Percentiles rank a stretch among this genome's conserved stretches.
Evolutionary conservation across 148 eudicot species (phyloP).

Genomic region (Cornus kousa): DNA sequence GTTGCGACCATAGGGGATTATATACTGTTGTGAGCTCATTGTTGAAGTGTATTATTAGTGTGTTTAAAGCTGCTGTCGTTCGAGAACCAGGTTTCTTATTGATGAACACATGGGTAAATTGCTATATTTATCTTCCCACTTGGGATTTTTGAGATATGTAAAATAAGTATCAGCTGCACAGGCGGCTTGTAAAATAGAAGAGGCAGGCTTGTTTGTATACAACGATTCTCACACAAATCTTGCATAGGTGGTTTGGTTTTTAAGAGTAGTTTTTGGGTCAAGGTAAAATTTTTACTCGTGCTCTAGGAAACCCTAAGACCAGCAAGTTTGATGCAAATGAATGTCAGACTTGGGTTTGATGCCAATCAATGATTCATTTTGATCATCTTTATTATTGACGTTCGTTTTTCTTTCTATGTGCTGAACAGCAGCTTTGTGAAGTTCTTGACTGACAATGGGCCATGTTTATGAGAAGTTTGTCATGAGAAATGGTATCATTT

Average conservation of each 20-base stretch:
- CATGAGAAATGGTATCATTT: no score
- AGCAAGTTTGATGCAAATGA: no score
- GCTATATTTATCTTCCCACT: background rate
- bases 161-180: conserved; percentile 7
- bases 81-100: background rate
- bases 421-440: no score
- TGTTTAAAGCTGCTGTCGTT: background rate
- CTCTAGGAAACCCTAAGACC: no score
- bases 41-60: background rate
- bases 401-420: background rate
- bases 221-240: background rate
- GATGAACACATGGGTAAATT: background rate
- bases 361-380: background rate
- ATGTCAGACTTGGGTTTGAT: no score
- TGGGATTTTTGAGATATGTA: conserved; percentile 14
- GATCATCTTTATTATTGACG: background rate
- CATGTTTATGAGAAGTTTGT: no score
- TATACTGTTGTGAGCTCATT: background rate
- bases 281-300: background rate
- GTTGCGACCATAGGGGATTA: conserved; percentile 46
- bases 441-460: no score
- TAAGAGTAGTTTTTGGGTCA: background rate
- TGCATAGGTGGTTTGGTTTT: background rate
- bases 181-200: conserved; percentile 19
- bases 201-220: background rate